Base-by-base conservation (phyloP, 2,329 filamentous ascomycete species). In the Ophiostoma quercus region DNA sequence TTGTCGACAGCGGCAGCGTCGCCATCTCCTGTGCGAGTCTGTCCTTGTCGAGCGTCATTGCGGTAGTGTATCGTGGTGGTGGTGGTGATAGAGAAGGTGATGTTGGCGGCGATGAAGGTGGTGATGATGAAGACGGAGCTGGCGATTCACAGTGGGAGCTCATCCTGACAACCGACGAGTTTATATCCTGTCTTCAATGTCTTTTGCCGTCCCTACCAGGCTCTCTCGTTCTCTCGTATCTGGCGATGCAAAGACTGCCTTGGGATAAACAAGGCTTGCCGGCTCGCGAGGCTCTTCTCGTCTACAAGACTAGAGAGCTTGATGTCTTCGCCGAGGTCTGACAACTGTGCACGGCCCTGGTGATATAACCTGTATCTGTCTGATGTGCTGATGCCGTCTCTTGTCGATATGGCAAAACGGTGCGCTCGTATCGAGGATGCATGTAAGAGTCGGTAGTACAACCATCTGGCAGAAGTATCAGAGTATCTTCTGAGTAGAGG, bases 31-130 rank as follows among this genome's bases (percentile, higher is more conserved):
- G 68, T 22, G 71, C 68, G n/a, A 73, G 66, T 66, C 65, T 70
- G 32, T 70, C 70, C 37, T 70, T 71, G 71, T 69, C 73, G 39
- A 74, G 60, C 57, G 70, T 71, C 73, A 74, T 74, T 54, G n/a
- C 34, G 69, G 2, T 9, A 16, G 51, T 9, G 51, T 3, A 25
- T 3, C 19, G 39, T 41, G 39, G 11, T 41, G 39, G 39, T 41
- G 39, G 39, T 41, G 39, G 11, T 47, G 37, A 16, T 9, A 37
- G 16, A n/a, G 60, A 65, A 19, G n/a, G 47, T 6, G 47, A 54
- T 34, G 47, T 22, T 5, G 51, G 51, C 8, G 51, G 51, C 16
- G 51, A 2, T 57, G 51, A 57, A 11, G 51, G 51, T 6, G 51
- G 1, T 57, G 51, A 57, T 57, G 3, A 12, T 25, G 11, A 47